These are phyloP conservation scores for Colletotrichum nymphaeae DNA, from an alignment of 2,329 filamentous ascomycete species.

Conservation along the genomic window DNA sequence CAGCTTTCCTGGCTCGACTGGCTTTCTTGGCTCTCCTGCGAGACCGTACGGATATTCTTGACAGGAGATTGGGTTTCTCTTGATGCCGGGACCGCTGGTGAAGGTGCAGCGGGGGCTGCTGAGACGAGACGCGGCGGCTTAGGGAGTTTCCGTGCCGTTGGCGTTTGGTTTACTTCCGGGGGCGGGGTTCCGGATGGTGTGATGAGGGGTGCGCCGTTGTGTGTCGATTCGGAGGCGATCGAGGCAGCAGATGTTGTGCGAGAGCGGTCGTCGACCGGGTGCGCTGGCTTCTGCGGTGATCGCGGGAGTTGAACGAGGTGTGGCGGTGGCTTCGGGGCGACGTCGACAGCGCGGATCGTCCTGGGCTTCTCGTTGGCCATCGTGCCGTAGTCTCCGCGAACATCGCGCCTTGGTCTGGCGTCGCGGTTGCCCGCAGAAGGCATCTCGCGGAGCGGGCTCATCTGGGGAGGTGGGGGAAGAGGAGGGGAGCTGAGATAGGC, in stretches of 20 bases:
- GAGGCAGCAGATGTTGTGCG: slow-evolving; percentile 34
- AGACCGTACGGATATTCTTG: slow-evolving; percentile 16
- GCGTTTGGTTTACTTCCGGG: slow-evolving; percentile 17
- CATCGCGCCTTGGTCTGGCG: slow-evolving; percentile 37
- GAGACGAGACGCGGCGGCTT: slow-evolving; percentile 28
- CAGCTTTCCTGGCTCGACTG: slow-evolving; percentile 16
- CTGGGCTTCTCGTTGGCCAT: slow-evolving; percentile 61
- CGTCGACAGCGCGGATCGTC: slow-evolving; percentile 49
- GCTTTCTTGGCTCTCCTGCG: slow-evolving; percentile 27
- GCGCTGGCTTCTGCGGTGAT: slow-evolving; percentile 43
- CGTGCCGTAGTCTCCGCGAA: slow-evolving; percentile 56
- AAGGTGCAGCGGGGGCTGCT: not conserved
- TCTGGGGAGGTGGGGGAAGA: slow-evolving; percentile 57
- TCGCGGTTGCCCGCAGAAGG: slow-evolving; percentile 54
- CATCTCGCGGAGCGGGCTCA: slow-evolving; percentile 62
- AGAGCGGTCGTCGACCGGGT: slow-evolving; percentile 34
- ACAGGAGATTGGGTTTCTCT: slow-evolving; percentile 4
- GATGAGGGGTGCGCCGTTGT: slow-evolving; percentile 40
- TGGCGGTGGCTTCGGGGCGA: slow-evolving; percentile 45
- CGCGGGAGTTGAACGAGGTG: slow-evolving; percentile 45
- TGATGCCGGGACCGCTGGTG: not conserved
- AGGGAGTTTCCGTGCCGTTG: slow-evolving; percentile 17
- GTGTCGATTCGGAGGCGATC: slow-evolving; percentile 39
- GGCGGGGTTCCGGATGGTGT: slow-evolving; percentile 30
- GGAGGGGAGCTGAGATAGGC: slow-evolving; percentile 58